Evolutionary conservation across 495 filamentous ascomycete genomes (phyloP).

Genomic region (Apiosordaria backusii): DNA sequence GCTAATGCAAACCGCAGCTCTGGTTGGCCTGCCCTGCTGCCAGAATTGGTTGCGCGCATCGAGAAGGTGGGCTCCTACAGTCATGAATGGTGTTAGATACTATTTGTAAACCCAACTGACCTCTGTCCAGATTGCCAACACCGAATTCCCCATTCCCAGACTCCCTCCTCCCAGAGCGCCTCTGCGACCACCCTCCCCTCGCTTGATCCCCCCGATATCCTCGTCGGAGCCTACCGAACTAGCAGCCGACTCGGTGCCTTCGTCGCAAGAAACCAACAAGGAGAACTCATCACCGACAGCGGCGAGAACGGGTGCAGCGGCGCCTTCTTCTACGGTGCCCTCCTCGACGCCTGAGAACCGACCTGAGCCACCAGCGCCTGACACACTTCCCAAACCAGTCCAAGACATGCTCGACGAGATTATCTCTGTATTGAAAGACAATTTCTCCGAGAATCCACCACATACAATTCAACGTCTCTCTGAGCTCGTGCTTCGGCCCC

Average conservation of each 20-base stretch:
- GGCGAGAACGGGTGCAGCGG: conserved; percentile 16
- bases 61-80: conserved; percentile 38
- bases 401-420: conserved; percentile 62
- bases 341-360: conserved; percentile 7
- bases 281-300: conserved; percentile 38
- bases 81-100: conserved; percentile 37
- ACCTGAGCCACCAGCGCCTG: conserved; percentile 21
- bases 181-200: conserved; percentile 35
- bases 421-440: conserved; percentile 58
- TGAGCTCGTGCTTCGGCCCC: conserved; percentile 80
- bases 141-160: conserved; percentile 46
- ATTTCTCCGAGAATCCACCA: conserved; percentile 73
- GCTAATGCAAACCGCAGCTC: conserved; percentile 25
- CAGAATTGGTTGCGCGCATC: conserved; percentile 38
- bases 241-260: conserved; percentile 20
- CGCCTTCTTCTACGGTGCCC: conserved; percentile 20
- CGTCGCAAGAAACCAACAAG: conserved; percentile 49
- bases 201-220: conserved; percentile 44
- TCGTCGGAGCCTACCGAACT: conserved; percentile 49
- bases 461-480: conserved; percentile 91
- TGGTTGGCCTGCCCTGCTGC: conserved; percentile 39
- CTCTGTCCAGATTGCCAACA: conserved; percentile 35
- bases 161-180: conserved; percentile 32
- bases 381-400: conserved; percentile 60
- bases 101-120: conserved; percentile 30